phyloP scores from a whole-genome alignment of 306 rosid genomes.

The Hylodesmum podocarpum region DNA sequence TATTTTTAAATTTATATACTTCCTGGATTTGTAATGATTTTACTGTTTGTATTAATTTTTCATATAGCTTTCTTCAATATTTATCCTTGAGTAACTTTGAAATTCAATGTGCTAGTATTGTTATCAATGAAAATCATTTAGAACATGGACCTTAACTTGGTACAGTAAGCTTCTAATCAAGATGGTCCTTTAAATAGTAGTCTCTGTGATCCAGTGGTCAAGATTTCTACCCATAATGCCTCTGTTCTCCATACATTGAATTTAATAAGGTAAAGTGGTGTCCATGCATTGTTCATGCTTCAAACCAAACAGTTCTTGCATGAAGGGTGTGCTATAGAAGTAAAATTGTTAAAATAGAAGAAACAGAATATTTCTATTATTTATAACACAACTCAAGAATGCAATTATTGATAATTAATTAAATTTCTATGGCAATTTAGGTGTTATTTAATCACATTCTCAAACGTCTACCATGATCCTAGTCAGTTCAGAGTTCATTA shows the following conservation, averaged over 20 bases:
- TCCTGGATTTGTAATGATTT: slow-evolving; percentile 12
- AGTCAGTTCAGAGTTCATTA: background rate
- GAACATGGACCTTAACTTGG: background rate
- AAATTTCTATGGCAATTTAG: background rate
- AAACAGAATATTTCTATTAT: no score
- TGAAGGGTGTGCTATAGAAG: background rate
- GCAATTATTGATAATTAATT: background rate
- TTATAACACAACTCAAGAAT: background rate
- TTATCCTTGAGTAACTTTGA: background rate
- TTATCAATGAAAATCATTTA: background rate
- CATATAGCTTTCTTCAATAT: background rate
- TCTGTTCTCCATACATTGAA: background rate
- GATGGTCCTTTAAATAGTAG: background rate
- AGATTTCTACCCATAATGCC: background rate
- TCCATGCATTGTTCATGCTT: background rate
- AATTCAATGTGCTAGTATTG: background rate
- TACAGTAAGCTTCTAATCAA: background rate
- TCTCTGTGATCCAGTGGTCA: background rate
- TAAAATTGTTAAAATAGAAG: slow-evolving; percentile 5
- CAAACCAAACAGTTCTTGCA: background rate
- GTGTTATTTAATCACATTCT: background rate
- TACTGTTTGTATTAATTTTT: background rate
- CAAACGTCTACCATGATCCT: background rate
- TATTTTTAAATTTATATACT: background rate
- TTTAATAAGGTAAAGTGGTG: background rate